phyloP scores from a whole-genome alignment of 2,329 filamentous ascomycete species.

The Phaeomoniella chlamydospora region DNA sequence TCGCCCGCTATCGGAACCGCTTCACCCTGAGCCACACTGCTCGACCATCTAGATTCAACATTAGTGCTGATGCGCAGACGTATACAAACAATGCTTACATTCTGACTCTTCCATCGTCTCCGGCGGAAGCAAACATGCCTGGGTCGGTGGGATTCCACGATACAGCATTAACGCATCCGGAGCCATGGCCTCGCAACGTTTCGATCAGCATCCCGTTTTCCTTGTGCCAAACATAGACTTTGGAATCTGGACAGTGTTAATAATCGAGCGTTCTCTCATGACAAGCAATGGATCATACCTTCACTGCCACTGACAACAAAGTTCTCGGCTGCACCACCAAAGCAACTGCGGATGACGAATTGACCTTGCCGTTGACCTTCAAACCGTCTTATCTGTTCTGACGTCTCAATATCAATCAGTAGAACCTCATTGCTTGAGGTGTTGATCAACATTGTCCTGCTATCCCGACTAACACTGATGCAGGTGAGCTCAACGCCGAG shows the following conservation, averaged over 20 bases:
- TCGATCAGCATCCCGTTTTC: constrained; percentile 64
- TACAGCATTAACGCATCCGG: constrained; percentile 70
- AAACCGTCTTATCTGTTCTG: constrained; percentile 59
- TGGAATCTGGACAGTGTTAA: constrained; percentile 35
- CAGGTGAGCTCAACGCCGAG: constrained; percentile 60
- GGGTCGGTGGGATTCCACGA: constrained; percentile 78
- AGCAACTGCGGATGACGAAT: constrained; percentile 66
- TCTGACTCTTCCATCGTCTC: constrained; percentile 71
- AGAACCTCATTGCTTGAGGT: constrained; percentile 63
- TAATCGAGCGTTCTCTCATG: background rate
- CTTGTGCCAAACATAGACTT: constrained; percentile 83
- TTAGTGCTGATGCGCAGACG: too few relatives aligned
- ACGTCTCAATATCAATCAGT: constrained; percentile 62
- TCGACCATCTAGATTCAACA: background rate
- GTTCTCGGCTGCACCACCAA: constrained; percentile 82
- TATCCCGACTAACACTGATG: constrained; percentile 68
- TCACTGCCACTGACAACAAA: constrained; percentile 89
- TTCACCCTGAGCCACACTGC: background rate
- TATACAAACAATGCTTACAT: constrained; percentile 68
- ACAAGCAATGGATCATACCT: constrained; percentile 36
- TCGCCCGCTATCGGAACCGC: background rate
- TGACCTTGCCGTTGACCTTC: constrained; percentile 60
- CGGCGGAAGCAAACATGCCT: constrained; percentile 76
- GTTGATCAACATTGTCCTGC: constrained; percentile 68
- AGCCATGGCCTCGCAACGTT: constrained; percentile 57